Conservation (phyloP, 352 stramenopile species). For the Phytopythium helicoides region DNA sequence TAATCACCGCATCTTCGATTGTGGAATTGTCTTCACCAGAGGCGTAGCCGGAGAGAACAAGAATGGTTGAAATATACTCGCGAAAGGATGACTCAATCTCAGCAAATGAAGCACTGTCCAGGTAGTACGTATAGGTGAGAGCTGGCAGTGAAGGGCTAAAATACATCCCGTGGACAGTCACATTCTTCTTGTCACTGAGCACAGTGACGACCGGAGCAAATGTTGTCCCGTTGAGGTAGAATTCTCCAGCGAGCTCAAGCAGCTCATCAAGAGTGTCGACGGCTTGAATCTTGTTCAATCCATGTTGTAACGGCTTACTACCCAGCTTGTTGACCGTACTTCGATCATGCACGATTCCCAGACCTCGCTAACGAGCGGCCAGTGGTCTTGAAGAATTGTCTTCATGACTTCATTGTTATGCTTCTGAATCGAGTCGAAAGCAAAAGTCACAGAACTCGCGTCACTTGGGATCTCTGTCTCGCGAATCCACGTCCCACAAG, state of each 20-base stretch:
- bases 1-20: slow-evolving; percentile 3
- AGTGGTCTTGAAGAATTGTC: slow-evolving; percentile 59
- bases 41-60: slow-evolving; percentile 27
- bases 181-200: slow-evolving; percentile 33
- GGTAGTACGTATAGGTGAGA: slow-evolving; percentile 89
- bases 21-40: background rate
- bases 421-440: slow-evolving; percentile 50
- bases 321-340: slow-evolving; percentile 39
- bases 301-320: slow-evolving; percentile 29
- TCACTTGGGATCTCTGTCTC: slow-evolving; percentile 31
- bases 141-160: slow-evolving; percentile 68
- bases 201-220: slow-evolving; percentile 76
- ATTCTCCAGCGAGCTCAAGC: slow-evolving; percentile 33
- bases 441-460: slow-evolving; percentile 31
- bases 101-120: slow-evolving; percentile 43
- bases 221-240: slow-evolving; percentile 36
- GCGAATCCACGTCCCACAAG: slow-evolving; percentile 52
- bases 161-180: slow-evolving; percentile 66
- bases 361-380: slow-evolving; percentile 54
- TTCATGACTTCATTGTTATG: slow-evolving; percentile 31
- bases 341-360: slow-evolving; percentile 68
- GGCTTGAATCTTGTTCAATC: slow-evolving; percentile 32
- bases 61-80: slow-evolving; percentile 31
- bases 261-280: slow-evolving; percentile 31
- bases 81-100: slow-evolving; percentile 29